Conservation (phyloP, 2,329 filamentous ascomycete species). For the Talaromyces sp. region DNA sequence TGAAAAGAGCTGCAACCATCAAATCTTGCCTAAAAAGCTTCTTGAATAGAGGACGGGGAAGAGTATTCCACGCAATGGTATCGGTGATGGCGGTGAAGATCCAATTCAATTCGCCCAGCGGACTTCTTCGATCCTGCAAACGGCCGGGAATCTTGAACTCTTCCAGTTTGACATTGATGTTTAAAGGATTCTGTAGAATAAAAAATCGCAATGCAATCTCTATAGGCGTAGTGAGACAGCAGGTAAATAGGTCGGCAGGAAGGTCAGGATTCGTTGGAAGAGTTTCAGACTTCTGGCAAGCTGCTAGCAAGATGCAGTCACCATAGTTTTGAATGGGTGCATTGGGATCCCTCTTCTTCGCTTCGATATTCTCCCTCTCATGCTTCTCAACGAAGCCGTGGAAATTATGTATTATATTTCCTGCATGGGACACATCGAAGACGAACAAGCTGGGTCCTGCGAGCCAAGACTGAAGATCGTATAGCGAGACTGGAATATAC, state of each 20-base stretch:
- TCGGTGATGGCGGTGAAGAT: slow-evolving; percentile 99
- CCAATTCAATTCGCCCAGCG: slow-evolving; percentile 95
- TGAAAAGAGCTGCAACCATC: slow-evolving; percentile 97
- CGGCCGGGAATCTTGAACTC: slow-evolving; percentile 86
- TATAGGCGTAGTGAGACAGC: slow-evolving; percentile 92
- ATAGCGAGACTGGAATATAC: slow-evolving; percentile 94
- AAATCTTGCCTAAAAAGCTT: slow-evolving; percentile 96
- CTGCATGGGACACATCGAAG: slow-evolving; percentile 95
- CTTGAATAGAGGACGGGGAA: slow-evolving; percentile 86
- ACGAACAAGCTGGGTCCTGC: slow-evolving; percentile 94
- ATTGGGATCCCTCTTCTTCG: slow-evolving; percentile 70
- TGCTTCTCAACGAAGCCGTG: slow-evolving; percentile 94
- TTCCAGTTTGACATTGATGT: slow-evolving; percentile 67
- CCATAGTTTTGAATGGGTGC: slow-evolving; percentile 63
- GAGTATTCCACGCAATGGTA: slow-evolving; percentile 95
- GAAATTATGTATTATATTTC: slow-evolving; percentile 93
- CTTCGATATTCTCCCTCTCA: slow-evolving; percentile 79
- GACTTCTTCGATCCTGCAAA: slow-evolving; percentile 87
- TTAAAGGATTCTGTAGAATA: slow-evolving; percentile 82
- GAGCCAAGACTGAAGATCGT: slow-evolving; percentile 93
- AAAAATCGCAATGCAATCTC: slow-evolving; percentile 97
- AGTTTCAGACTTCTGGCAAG: slow-evolving; percentile 85
- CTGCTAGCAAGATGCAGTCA: slow-evolving; percentile 88
- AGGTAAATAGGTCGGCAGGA: slow-evolving; percentile 92
- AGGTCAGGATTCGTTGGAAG: slow-evolving; percentile 91